Base-by-base conservation (phyloP, 164 flowering plant species). In the Warburgia ugandensis region DNA sequence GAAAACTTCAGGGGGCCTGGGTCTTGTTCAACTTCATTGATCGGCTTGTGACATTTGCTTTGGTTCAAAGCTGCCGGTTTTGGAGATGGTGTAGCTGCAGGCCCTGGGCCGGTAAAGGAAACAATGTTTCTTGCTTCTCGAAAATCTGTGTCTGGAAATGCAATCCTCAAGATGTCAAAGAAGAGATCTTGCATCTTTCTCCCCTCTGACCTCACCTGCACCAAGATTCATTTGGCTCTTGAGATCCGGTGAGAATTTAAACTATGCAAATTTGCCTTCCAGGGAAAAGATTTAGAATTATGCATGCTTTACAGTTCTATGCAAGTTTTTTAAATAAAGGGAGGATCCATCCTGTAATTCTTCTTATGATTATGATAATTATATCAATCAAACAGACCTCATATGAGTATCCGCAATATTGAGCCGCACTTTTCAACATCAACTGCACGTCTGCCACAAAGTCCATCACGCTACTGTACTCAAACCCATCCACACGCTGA, bases 161-260 rank as follows among this genome's bases (percentile, higher is more conserved):
- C 82, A 59, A 73, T 69, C 69, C 77, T 86, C 78, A 86, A 63
- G 29, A 86, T 70, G 22, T 88, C 95, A 43, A 86, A 92, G 59
- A 86, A 88, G 53, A 88, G 81, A 53, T 82, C 89, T 30, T 88
- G 97, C 7, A 89, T 83, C 62, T 86, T 88, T 59, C 80, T 80
- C 13, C 90, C 99, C 68, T 94, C 99, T 7, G 76, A 61, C 60
- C 88, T 71, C 52, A 83, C 97, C 99, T 94, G 81, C 50, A 59
- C 10, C 29, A 9, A 28, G n/a, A 50, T 48, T 29, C 23, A 37
- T 6, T 14, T 5, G n/a, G 23, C 13, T 6, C 22, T 52, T 52
- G 21, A 52, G 12, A 16, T 27, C n/a, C 17, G 12, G 6, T 27
- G 8, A 45, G 49, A 45, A 45, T 27, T 4, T 22, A 5, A 11